Evolutionary conservation across 2,329 filamentous ascomycete species (phyloP).

Genomic region (Ophiostoma ulmi): DNA sequence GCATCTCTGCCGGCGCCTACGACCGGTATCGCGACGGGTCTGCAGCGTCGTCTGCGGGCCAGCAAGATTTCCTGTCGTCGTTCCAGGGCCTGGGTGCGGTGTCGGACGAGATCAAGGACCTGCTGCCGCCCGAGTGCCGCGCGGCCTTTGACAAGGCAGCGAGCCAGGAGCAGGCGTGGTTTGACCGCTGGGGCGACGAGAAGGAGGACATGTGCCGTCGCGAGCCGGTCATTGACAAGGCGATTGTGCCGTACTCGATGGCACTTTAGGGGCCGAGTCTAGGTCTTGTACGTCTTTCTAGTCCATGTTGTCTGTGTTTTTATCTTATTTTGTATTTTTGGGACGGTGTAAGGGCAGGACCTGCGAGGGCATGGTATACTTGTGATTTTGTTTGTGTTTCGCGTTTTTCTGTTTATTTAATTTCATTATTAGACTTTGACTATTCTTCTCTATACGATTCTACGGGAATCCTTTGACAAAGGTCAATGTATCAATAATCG

Average conservation of each 20-base stretch:
- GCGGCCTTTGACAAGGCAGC: slow-evolving; percentile 65
- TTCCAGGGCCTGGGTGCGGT: slow-evolving; percentile 61
- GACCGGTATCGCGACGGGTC: slow-evolving; percentile 36
- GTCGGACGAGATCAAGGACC: slow-evolving; percentile 58
- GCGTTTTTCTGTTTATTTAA: not conserved
- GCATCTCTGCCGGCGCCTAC: slow-evolving; percentile 44
- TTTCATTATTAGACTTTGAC: not conserved
- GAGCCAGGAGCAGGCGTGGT: slow-evolving; percentile 64
- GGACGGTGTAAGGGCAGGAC: slow-evolving; percentile 2
- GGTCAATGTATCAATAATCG: too few species aligned
- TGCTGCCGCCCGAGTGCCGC: slow-evolving; percentile 66
- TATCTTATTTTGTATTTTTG: not conserved
- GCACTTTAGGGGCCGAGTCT: slow-evolving; percentile 23
- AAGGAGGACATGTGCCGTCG: slow-evolving; percentile 48
- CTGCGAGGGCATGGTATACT: not conserved
- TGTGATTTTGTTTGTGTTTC: not conserved
- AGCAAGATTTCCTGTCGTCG: slow-evolving; percentile 44
- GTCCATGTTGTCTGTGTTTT: not conserved
- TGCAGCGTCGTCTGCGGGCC: not conserved
- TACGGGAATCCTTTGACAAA: not conserved
- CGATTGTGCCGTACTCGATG: slow-evolving; percentile 56
- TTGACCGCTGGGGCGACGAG: slow-evolving; percentile 67
- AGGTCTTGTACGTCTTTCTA: not conserved
- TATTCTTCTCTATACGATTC: not conserved
- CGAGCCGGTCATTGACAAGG: slow-evolving; percentile 57